These are phyloP conservation scores for Ilyonectria destructans DNA, from an alignment of 2,329 filamentous ascomycete genomes.

Conservation along the genomic window DNA sequence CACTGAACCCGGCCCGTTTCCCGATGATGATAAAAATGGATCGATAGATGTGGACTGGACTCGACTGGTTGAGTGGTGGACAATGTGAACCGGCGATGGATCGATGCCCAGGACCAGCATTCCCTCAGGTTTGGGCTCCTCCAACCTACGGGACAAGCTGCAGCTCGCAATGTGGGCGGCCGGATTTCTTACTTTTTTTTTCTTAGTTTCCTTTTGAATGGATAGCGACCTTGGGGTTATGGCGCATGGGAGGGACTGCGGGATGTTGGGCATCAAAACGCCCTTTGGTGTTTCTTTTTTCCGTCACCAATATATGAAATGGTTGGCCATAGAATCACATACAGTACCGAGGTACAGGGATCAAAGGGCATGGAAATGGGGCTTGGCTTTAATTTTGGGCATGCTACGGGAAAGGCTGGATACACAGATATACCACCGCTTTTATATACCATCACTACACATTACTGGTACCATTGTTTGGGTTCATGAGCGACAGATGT, in stretches of 20 bases:
- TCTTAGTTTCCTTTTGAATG: slow-evolving; percentile 6
- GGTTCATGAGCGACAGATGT: not conserved
- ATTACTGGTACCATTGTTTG: not conserved
- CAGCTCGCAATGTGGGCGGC: not conserved
- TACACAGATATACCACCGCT: not conserved
- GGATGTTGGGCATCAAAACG: slow-evolving; percentile 20
- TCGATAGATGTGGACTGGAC: slow-evolving; percentile 16
- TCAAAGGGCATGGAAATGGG: not conserved
- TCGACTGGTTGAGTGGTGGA: slow-evolving; percentile 1
- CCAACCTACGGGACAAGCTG: not conserved
- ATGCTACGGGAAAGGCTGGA: slow-evolving; percentile 5
- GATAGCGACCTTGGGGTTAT: slow-evolving; percentile 9
- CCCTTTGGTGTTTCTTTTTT: slow-evolving; percentile 17
- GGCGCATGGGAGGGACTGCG: slow-evolving; percentile 17
- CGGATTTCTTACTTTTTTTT: not conserved
- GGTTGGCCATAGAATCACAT: slow-evolving; percentile 9
- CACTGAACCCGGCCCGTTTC: slow-evolving; percentile 29
- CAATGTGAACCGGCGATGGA: slow-evolving; percentile 11
- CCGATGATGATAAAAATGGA: slow-evolving; percentile 25
- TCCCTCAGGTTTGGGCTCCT: not conserved
- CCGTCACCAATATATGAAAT: slow-evolving; percentile 9
- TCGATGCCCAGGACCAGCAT: not conserved
- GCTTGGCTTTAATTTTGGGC: not conserved
- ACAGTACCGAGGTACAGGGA: slow-evolving; percentile 3
- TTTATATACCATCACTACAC: not conserved